Evolutionary conservation across 2,329 filamentous ascomycete genomes (phyloP), one percentile per base, ranked within the genome.

Genomic region (Iodosphaeria phyllophila): DNA sequence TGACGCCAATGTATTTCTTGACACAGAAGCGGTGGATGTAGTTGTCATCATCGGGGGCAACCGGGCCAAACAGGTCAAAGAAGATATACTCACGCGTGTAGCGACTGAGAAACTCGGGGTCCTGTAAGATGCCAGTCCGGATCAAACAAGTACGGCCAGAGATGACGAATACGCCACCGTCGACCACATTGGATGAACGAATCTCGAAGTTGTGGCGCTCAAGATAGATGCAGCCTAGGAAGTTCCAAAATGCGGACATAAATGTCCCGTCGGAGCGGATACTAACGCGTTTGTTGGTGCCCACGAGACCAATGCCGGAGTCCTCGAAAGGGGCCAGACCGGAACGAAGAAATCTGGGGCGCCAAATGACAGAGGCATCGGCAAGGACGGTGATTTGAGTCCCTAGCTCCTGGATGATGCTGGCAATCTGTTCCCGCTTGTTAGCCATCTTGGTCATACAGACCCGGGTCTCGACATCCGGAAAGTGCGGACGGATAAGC

Each of bases 151-250:
- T 71, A 5, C 65, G 54, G 0, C 64, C 63, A 0, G 64, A 70
- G 3, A 73, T 48, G 2, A 66, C 61, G 24, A 64, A 69, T 12
- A 68, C 52, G 7, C 62, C 64, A 6, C 64, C 64, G 28, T 74
- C 68, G 7, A 73, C 45, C 5, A 56, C 48, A 31, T 62, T 64
- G 5, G 60, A 60, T 0, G 62, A 50, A 1, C 58, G 53, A 26
- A 65, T 60, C 37, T 74, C 68, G 39, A 62, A 74, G 37, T 71
- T 72, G 41, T 71, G 64, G 0, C 67, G 60, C 34, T 64, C 56
- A 1, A 74, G 54, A 37, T 73, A 72, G n/a, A 56, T 41, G 16
- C 58, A 58, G 0, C 61, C 66, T 11, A 73, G 47, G 37, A 68
- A 56, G 42, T 73, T 70, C 41, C 53, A 54, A 26, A 59, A 43